Evolutionary conservation across 176 grass and related monocot genomes (phyloP), one percentile per base, ranked within the genome.

Genomic region (Aegilops sharonensis): DNA sequence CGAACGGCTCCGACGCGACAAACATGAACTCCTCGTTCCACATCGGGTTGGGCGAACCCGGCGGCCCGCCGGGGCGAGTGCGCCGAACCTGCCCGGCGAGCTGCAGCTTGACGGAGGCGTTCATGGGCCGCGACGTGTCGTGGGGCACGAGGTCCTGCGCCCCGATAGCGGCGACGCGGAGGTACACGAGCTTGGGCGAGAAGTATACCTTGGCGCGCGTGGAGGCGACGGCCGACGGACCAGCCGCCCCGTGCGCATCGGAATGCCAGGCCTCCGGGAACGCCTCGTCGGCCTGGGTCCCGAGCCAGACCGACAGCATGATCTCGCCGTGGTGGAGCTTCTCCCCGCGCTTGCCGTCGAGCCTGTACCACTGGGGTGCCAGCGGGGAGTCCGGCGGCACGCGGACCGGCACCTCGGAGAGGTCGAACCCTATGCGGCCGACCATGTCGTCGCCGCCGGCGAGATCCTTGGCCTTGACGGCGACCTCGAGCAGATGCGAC

Each of bases 1-100:
- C 97, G 20, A 91, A 92, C 9, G 96, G 96, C 79, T 98, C 96
- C 5, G 93, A 92, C 3, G 72, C 90, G 57, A 98, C 97, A 87
- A 98, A 95, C 88, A 98, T 91, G 86, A 92, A 94, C 81, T 98
- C 97, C 79, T 98, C 97, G 62, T 88, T 90, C 97, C 97, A 98
- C 23, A 86, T 72, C 25, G 94, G 97, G 79, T 98, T 98, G 68
- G 79, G 47, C 27, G 91, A 47, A 5, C 88, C 88, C 0, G 80
- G 91, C 2, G 94, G 92, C 1, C 30, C 81, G 11, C 85, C 86
- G 0, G 77, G 85, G 70, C 91, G 88, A 18, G 96, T 98, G 59
- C 96, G 93, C 8, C 93, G 94, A 15, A 92, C 36, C 75, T 98
- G 93, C 0, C 90, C 78, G 21, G 90, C 93, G 59, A 98, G 82